Conservation (phyloP, 371 early-diverging fungal species). For the Basidiobolus meristosporus region DNA sequence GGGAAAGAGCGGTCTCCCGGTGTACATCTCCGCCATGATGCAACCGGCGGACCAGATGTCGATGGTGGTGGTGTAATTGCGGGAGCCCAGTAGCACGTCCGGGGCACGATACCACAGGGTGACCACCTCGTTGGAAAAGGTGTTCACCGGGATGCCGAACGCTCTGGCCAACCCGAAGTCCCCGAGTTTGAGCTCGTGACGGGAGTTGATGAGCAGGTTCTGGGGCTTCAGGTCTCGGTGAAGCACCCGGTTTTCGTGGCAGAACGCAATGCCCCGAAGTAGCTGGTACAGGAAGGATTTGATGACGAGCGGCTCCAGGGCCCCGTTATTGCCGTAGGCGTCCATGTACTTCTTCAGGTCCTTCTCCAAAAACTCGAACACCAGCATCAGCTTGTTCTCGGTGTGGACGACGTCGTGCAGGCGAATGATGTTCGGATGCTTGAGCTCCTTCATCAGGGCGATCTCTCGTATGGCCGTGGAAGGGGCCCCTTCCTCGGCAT, state of each 20-base stretch:
- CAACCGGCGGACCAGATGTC: constrained; percentile 97
- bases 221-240: constrained; percentile 82
- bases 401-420: constrained; percentile 97
- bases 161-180: constrained; percentile 83
- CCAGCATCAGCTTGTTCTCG: constrained; percentile 89
- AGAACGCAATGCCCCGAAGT: constrained; percentile 53
- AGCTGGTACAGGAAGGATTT: constrained; percentile 69
- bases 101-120: constrained; percentile 95
- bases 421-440: constrained; percentile 76
- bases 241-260: constrained; percentile 52
- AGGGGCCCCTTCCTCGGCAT: constrained; percentile 88
- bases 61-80: constrained; percentile 58
- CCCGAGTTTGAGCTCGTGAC: constrained; percentile 63
- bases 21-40: constrained; percentile 91
- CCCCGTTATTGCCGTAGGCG: constrained; percentile 39
- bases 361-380: constrained; percentile 97
- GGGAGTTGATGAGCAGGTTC: constrained; percentile 50
- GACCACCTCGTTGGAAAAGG: constrained; percentile 87
- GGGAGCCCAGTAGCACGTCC: constrained; percentile 66
- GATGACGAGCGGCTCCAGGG: constrained; percentile 41
- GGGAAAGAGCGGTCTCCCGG: constrained; percentile 88
- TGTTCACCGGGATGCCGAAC: constrained; percentile 61
- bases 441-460: constrained; percentile 84
- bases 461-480: constrained; percentile 95
- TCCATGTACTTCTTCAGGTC: constrained; percentile 97